Conservation (phyloP, 495 filamentous ascomycete genomes). For the Aspergillus taichungensis region DNA sequence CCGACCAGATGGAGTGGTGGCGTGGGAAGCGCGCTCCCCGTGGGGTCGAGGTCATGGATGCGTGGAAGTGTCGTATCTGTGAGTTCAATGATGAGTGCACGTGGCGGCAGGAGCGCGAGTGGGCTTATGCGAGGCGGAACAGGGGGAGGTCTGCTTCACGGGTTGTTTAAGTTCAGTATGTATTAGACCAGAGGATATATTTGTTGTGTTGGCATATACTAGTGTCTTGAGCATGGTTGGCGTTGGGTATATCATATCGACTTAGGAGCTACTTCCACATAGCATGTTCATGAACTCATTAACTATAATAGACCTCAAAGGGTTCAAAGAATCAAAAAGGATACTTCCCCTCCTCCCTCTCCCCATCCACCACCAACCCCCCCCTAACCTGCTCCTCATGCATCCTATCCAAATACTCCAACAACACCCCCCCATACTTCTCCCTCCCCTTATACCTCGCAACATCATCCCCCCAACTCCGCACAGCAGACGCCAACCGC, state of each 20-base stretch:
- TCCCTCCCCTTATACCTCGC: slow-evolving; percentile 77
- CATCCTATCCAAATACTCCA: slow-evolving; percentile 75
- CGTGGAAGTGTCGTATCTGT: slow-evolving; percentile 74
- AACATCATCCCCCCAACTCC: slow-evolving; percentile 86
- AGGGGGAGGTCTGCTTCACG: slow-evolving; percentile 6
- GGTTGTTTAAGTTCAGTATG: not conserved
- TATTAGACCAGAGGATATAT: not conserved
- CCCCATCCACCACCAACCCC: slow-evolving; percentile 52
- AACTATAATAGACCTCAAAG: not conserved
- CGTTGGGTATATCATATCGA: not conserved
- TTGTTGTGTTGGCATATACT: not conserved
- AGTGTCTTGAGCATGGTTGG: not conserved
- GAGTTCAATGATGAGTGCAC: slow-evolving; percentile 53
- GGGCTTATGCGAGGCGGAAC: slow-evolving; percentile 28
- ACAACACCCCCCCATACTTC: slow-evolving; percentile 65
- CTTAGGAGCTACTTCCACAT: no score
- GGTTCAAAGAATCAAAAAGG: slow-evolving; percentile 22
- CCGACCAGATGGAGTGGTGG: slow-evolving; percentile 77
- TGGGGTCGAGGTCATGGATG: slow-evolving; percentile 84
- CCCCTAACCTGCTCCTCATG: slow-evolving; percentile 65
- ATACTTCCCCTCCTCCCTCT: slow-evolving; percentile 50
- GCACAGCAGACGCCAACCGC: slow-evolving; percentile 58
- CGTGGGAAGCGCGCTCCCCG: slow-evolving; percentile 61
- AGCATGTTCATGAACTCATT: no score
- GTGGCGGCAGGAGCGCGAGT: slow-evolving; percentile 53